Percentiles rank a stretch among this genome's conserved stretches.
Evolutionary conservation across 2,329 filamentous ascomycete genomes (phyloP).

Genomic region (Nemania sp.): DNA sequence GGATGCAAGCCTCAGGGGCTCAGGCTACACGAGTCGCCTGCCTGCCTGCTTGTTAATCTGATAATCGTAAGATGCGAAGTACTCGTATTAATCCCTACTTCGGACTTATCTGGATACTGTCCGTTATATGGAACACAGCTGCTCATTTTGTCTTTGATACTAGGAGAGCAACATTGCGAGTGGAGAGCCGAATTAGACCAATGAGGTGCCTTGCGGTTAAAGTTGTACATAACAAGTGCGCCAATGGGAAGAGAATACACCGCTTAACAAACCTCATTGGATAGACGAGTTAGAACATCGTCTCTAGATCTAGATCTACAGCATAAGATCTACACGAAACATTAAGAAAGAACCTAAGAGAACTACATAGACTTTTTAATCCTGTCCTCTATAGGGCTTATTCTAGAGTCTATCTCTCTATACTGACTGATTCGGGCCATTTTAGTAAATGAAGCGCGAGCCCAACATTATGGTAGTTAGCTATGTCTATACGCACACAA

Average conservation of each 20-base stretch:
- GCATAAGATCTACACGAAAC: neutral
- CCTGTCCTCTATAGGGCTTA: neutral
- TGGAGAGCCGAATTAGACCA: neutral
- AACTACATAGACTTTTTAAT: neutral
- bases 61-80: neutral
- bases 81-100: neutral
- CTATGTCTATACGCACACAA: conserved; percentile 10
- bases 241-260: neutral
- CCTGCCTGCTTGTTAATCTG: neutral
- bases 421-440: neutral
- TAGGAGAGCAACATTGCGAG: neutral
- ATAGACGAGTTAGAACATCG: neutral
- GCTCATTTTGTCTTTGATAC: neutral
- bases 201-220: neutral
- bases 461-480: neutral
- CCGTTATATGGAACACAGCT: neutral
- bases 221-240: neutral
- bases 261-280: too few relatives aligned
- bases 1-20: too few relatives aligned
- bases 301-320: neutral
- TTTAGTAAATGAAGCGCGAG: conserved; percentile 1
- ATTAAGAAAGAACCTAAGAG: neutral
- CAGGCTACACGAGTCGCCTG: neutral
- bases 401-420: conserved; percentile 35
- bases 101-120: neutral